phyloP scores from a whole-genome alignment of 441 rosid species.

The Erysimum cheiri region DNA sequence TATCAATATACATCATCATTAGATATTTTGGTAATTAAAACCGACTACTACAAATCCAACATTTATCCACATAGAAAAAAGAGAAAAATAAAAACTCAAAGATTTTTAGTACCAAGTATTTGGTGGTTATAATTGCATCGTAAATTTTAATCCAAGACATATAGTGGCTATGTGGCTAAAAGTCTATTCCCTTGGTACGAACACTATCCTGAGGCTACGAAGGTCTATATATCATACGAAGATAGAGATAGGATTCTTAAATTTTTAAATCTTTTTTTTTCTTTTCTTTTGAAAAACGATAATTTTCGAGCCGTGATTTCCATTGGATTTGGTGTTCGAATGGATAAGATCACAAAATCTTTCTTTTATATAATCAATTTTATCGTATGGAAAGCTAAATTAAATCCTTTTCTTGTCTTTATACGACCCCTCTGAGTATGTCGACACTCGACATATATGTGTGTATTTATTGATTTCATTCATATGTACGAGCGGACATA shows the following conservation, averaged over 20 bases:
- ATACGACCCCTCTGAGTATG: conserved; percentile 30
- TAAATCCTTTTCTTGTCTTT: conserved; percentile 34
- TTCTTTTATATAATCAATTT: neutral
- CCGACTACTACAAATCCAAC: neutral
- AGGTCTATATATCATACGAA: conserved; percentile 24
- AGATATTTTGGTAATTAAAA: neutral
- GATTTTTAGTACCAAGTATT: too few relatives aligned
- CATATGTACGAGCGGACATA: neutral
- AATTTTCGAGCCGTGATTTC: conserved; percentile 9
- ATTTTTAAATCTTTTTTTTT: neutral
- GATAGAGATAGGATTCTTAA: conserved; percentile 40
- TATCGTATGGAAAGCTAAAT: conserved; percentile 27
- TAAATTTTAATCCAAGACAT: conserved; percentile 5
- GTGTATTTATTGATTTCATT: neutral
- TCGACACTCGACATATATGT: conserved; percentile 17
- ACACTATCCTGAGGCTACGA: conserved; percentile 37
- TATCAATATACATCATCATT: neutral
- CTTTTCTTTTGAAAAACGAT: too few relatives aligned
- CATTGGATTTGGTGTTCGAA: conserved; percentile 30
- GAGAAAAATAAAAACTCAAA: neutral
- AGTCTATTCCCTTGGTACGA: conserved; percentile 33
- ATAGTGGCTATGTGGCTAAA: conserved; percentile 33
- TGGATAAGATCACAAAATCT: conserved; percentile 38
- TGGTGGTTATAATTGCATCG: neutral
- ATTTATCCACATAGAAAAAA: neutral